phyloP scores from a whole-genome alignment of 208 protist species.

The Acanthamoeba rhysodes region DNA sequence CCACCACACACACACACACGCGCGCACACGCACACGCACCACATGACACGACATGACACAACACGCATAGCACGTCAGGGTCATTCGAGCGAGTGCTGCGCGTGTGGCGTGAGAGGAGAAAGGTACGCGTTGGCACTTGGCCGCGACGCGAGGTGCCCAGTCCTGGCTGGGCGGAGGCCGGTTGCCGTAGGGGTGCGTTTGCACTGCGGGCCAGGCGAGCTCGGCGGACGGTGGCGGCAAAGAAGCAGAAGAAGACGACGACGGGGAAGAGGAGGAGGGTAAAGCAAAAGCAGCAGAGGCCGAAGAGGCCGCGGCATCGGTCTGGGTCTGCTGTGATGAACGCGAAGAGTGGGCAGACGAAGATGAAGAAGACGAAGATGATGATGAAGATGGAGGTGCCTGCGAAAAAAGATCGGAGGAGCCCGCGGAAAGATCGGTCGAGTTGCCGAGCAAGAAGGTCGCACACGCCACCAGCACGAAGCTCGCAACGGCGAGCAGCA shows the following conservation, averaged over 20 bases:
- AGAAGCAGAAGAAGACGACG: not conserved
- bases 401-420: not conserved
- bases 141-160: not conserved
- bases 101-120: not conserved
- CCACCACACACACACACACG: no score
- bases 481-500: not conserved
- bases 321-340: no score
- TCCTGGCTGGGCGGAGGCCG: not conserved
- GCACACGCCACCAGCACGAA: not conserved
- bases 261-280: not conserved
- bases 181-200: not conserved
- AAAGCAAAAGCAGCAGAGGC: not conserved
- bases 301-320: no score
- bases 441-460: not conserved
- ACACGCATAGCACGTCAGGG: no score
- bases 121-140: not conserved
- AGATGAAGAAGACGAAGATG: no score
- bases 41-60: no score
- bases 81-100: no score
- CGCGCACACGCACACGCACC: no score
- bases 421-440: no score
- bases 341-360: not conserved
- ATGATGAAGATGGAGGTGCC: no score
- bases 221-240: not conserved
- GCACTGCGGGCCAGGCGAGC: not conserved